Evolutionary conservation across 257 asterid species (phyloP).

Genomic region (Gynochthodes officinalis): DNA sequence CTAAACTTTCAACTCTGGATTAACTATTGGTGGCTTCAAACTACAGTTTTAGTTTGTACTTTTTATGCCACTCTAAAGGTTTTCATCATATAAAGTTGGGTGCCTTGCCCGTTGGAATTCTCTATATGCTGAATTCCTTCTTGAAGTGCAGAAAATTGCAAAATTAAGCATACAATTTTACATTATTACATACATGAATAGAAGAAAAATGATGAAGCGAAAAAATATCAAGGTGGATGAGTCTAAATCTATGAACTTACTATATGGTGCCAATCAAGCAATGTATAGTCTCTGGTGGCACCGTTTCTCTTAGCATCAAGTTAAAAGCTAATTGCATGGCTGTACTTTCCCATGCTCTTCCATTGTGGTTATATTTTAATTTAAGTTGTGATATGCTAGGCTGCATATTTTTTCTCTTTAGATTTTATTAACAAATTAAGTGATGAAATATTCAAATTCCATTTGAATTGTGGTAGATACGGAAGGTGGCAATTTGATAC

Average conservation of each 20-base stretch:
- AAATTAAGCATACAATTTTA: not conserved
- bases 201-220: not conserved
- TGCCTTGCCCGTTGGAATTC: not conserved
- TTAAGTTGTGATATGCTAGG: not conserved
- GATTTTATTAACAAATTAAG: not conserved
- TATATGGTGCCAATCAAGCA: not conserved
- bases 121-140: not conserved
- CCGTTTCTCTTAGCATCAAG: not conserved
- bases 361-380: not conserved
- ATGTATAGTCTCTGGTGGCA: not conserved
- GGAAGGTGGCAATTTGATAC: constrained; percentile 71
- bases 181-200: not conserved
- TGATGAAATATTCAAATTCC: not conserved
- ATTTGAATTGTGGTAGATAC: constrained; percentile 49
- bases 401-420: not conserved
- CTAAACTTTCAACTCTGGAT: not conserved
- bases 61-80: not conserved
- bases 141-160: not conserved
- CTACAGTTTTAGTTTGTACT: not conserved
- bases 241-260: not conserved
- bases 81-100: not conserved
- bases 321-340: not conserved
- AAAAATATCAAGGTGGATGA: not conserved
- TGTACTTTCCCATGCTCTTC: not conserved
- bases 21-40: not conserved